Evolutionary conservation across 1,139 yeast genomes (phyloP), one percentile per base, ranked within the genome.

Genomic region (Pichia inconspicua): DNA sequence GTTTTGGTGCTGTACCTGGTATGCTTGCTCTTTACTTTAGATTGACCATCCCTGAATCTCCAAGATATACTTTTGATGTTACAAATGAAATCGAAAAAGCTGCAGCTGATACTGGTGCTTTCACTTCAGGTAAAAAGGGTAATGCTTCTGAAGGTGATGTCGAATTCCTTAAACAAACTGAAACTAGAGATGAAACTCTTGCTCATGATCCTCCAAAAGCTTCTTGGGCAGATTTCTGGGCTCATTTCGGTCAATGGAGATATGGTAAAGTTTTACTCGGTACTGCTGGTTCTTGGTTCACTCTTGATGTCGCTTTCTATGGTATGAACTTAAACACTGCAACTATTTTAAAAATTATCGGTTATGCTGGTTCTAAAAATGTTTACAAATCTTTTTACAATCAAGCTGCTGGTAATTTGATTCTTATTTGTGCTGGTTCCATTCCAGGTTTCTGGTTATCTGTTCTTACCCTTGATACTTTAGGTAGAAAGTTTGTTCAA

Each of bases 271-370:
- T 83, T 53, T 74, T 92, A 59, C 58, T 92, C 48, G 98, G 97
- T 66, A 90, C 98, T 60, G 95, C 97, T 57, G 94, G 90, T 67
- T 83, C 95, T 45, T 92, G 98, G 98, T 90, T 90, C 74, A 75
- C 83, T 73, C 78, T 90, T 69, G 98, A 92, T 75, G 87, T 92
- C 66, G 96, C 97, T 53, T 89, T 81, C 76, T 92, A 92, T 67
- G 95, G 96, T 70, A 73, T 86, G 63, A 83, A 86, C 68, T 77
- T 86, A 63, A 86, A 86, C 74, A 72, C 89, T 59, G 82, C 94
- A 36, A 73, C 77, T 53, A 86, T 86, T 59, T 84, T 94, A 70
- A 80, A 83, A 69, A 80, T 95, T 57, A 87, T 90, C 63, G 94
- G 92, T 70, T 80, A 75, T 69, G 82, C 95, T 53, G 73, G 82